Base-by-base conservation (phyloP, 371 early-diverging fungal species). In the Dichotomocladium elegans region DNA sequence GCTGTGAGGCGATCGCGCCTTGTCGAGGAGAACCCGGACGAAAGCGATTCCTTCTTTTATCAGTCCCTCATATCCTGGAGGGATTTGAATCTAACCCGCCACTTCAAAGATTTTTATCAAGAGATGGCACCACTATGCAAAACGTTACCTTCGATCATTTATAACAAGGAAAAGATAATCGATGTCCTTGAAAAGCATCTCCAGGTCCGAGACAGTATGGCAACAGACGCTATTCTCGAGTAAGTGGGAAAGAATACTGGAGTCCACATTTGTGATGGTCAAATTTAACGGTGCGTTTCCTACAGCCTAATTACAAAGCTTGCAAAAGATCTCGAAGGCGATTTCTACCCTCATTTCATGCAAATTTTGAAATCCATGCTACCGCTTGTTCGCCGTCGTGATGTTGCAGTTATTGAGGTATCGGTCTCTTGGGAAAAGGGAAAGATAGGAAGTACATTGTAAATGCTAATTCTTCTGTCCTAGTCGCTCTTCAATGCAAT, bases 241-340 rank as follows among this genome's bases (percentile, higher is more conserved):
- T 87, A 73, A 64, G 80, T 71, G 31, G 10, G 27, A 25, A 2
- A 43, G 15, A 24, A 21, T 44, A 17, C 10, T 24, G 7, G 44
- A 5, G 8, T 26, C 15, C 14, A 25, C 31, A 0, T n/a, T 24
- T 3, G 9, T 48, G 37, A 28, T 31, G 30, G 14, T 28, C 44
- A 7, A 3, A 41, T 29, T 28, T 37, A 29, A n/a, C n/a, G n/a
- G n/a, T n/a, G n/a, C n/a, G n/a, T 29, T 31, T 21, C 25, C 57
- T 62, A 37, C 63, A 90, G 92, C 51, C 64, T 96, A 48, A 77
- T 88, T 1, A 85, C 88, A 3, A 81, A 86, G 26, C 72, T 98
- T 26, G 90, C 93, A 8, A 87, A 84, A 58, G 99, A 98, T 68
- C 74, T 98, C 21, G 92, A 92, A 66, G 89, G 87, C 9, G 98